A percentile compares a stretch with the other conserved stretches of the same genome.
Evolutionary conservation across 805 yeast genomes (phyloP).

Genomic region (Ogataea sp.): DNA sequence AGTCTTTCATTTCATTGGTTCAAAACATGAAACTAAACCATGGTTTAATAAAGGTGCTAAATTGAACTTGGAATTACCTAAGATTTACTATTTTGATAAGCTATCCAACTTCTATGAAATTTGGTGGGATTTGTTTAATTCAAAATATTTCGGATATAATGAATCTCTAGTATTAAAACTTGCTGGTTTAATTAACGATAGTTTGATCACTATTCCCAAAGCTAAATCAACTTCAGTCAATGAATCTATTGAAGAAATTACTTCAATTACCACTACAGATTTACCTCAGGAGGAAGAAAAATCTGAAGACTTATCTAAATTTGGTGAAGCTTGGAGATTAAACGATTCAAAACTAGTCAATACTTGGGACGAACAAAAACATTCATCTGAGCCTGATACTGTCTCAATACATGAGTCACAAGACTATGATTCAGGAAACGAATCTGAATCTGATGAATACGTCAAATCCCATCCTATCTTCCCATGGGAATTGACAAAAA

Average conservation of each 20-base stretch:
- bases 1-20: constrained; percentile 62
- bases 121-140: constrained; percentile 24
- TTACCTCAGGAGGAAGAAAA: not conserved
- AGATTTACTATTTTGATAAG: constrained; percentile 6
- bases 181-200: not conserved
- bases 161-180: not conserved
- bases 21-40: constrained; percentile 49
- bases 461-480: constrained; percentile 23
- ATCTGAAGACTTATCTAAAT: constrained; percentile 8
- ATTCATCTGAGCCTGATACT: not conserved
- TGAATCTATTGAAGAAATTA: not conserved
- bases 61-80: constrained; percentile 5
- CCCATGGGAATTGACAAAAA: constrained; percentile 25
- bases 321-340: constrained; percentile 27
- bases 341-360: constrained; percentile 15
- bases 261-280: not conserved
- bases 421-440: not conserved
- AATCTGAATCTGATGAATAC: constrained; percentile 11
- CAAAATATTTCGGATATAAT: constrained; percentile 4
- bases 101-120: constrained; percentile 13
- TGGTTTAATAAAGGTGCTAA: constrained; percentile 13
- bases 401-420: not conserved
- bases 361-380: constrained; percentile 11
- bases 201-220: not conserved
- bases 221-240: not conserved